Base-by-base conservation (phyloP, 768 basidiomycete species). In the Coprinopsis strossmayeri region DNA sequence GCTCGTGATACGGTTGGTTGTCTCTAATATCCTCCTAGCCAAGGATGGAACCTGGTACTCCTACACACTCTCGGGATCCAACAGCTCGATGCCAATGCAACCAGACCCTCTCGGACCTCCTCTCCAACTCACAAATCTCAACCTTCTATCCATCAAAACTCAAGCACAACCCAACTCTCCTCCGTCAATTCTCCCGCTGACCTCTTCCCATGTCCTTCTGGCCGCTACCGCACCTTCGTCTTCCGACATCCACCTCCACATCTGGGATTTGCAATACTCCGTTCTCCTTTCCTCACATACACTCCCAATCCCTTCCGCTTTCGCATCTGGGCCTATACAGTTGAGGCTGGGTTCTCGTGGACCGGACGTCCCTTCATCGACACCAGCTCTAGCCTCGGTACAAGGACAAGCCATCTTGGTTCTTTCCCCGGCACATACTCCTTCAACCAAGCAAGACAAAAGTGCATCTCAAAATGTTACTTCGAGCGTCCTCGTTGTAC, bases 181-280 rank as follows among this genome's bases (percentile, higher is more conserved):
- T 45, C 9, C 28, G 4, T 28, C 52, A 11, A 34, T 75, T 4
- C 61, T 81, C 3, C 70, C 82, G 2, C 60, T 84, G 13, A 72
- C 73, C 1, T 76, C 81, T 0, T 82, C 80, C 0, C 70, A 80
- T 40, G 76, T 79, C 39, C 69, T 86, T 35, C 70, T 87, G 9
- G 76, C 76, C 34, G 71, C 67, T 23, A 37, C 69, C 40, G 67
- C 67, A 5, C 60, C 70, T 0, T 50, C 49, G 2, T 56, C 67
- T 11, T 59, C 66, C 27, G 76, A 78, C 49, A 68, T 85, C 45
- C 65, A 68, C 13, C 61, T 86, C 24, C 76, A 81, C 15, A 60
- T 86, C 24, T 86, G 84, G 83, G 84, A 87, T 53, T 65, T 86
- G 18, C 79, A 79, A 51, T 87, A 81, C 53, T 77, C 78, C 15